Evolutionary conservation across 192 early-diverging fungal species (phyloP).

Genomic region (Pilobolus umbonatus): DNA sequence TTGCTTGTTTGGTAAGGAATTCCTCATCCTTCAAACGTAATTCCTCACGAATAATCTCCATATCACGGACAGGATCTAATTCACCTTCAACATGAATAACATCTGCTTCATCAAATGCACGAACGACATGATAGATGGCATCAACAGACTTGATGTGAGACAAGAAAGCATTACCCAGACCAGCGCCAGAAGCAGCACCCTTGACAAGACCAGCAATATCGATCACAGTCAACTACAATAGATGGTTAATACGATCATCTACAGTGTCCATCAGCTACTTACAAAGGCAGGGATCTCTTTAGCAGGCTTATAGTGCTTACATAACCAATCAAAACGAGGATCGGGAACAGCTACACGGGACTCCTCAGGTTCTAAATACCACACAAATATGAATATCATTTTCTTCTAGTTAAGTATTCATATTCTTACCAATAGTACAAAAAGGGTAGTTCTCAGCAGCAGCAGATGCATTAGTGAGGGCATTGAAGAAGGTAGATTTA

Average conservation of each 20-base stretch:
- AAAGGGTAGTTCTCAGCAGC: constrained; percentile 96
- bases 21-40: constrained; percentile 92
- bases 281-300: constrained; percentile 60
- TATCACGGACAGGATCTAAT: constrained; percentile 86
- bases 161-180: constrained; percentile 93
- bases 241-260: neutral
- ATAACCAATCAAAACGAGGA: constrained; percentile 80
- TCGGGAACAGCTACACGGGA: constrained; percentile 91
- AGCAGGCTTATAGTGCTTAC: constrained; percentile 60
- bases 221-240: constrained; percentile 75
- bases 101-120: constrained; percentile 90
- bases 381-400: constrained; percentile 11
- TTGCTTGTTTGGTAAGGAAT: constrained; percentile 65
- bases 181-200: constrained; percentile 73
- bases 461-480: constrained; percentile 63
- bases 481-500: constrained; percentile 87
- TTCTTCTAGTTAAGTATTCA: neutral
- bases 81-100: constrained; percentile 91
- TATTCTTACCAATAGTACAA: constrained; percentile 75
- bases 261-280: constrained; percentile 22
- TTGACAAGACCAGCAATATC: constrained; percentile 99
- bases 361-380: constrained; percentile 88
- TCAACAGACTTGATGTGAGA: constrained; percentile 85
- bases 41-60: constrained; percentile 94
- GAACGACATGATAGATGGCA: constrained; percentile 80